Evolutionary conservation across 2,329 filamentous ascomycete genomes (phyloP), one percentile per base, ranked within the genome.

Genomic region (Metarhizium album): DNA sequence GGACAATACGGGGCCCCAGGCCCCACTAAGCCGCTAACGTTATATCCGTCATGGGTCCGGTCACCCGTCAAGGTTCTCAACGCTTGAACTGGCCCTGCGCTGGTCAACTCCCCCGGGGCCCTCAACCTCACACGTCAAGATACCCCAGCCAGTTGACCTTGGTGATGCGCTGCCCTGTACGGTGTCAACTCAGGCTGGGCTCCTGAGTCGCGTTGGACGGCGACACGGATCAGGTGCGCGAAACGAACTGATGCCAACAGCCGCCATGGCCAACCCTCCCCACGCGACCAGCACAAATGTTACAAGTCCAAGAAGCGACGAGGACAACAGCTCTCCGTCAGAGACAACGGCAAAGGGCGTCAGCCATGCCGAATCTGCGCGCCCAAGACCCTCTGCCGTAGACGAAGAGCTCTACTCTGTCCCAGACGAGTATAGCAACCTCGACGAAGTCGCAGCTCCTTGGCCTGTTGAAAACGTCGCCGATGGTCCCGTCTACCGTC

Each of bases 391-490:
- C n/a, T 27, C 46, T 29, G 46, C 14, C 16, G 27, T 47, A n/a
- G 46, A 65, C 49, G 50, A 60, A 24, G 40, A 43, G 18, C 14
- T 9, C 20, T 24, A 43, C 20, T 23, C 40, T 18, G 49, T 58
- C 16, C 61, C 62, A 2, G 56, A 59, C 37, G 57, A 54, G 2
- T 75, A 71, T 55, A 62, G 56, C 29, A 72, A 75, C 54, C 62
- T 76, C 18, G 65, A 71, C 54, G 75, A 77, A 58, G 47, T 72
- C 4, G 60, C 62, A 0, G 63, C 64, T 2, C 66, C 61, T 2
- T 68, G 55, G 5, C 59, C 60, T 1, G 53, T 61, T 1, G 52
- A 58, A 38, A 57, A 56, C 23, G 46, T 53, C 18, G 29, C 45
- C 6, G 52, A 59, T 9, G 37, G 35, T 22, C 45, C 45, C 5